Percentiles rank a stretch among this genome's conserved stretches.
phyloP scores from a whole-genome alignment of 116 monocot species.

The Posidonia oceanica region DNA sequence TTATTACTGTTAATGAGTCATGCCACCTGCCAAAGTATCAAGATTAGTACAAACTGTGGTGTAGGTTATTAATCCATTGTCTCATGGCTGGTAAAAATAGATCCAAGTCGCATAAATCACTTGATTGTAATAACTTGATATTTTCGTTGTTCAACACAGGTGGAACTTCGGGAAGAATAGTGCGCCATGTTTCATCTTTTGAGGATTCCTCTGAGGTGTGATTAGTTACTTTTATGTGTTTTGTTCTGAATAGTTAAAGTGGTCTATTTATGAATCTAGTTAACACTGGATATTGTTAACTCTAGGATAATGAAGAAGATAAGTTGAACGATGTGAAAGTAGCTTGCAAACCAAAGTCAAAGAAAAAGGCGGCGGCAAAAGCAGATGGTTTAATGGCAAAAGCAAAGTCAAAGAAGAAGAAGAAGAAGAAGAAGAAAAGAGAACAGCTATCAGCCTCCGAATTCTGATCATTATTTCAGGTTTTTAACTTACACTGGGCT shows the following conservation, averaged over 20 bases:
- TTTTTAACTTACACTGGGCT: no score
- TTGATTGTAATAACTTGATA: background rate
- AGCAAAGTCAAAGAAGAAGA: background rate
- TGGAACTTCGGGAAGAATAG: constrained; percentile 11
- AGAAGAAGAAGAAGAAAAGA: background rate
- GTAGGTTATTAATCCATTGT: background rate
- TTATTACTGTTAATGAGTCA: background rate
- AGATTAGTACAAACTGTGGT: background rate
- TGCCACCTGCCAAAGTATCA: background rate
- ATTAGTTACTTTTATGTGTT: background rate
- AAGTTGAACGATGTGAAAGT: background rate
- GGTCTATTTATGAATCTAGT: background rate
- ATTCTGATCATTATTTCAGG: background rate
- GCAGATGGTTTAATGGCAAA: background rate
- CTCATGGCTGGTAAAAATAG: no score
- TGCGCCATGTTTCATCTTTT: constrained; percentile 8
- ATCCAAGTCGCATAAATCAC: background rate
- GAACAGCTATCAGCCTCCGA: background rate
- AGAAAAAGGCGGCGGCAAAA: constrained; percentile 1
- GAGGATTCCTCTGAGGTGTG: background rate
- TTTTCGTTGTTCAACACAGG: background rate
- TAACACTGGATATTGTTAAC: background rate
- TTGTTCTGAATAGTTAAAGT: background rate
- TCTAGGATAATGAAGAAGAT: background rate
- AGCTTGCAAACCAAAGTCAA: background rate